Evolutionary conservation across 257 asterid species (phyloP).

Genomic region (Ophiorrhiza pumila): DNA sequence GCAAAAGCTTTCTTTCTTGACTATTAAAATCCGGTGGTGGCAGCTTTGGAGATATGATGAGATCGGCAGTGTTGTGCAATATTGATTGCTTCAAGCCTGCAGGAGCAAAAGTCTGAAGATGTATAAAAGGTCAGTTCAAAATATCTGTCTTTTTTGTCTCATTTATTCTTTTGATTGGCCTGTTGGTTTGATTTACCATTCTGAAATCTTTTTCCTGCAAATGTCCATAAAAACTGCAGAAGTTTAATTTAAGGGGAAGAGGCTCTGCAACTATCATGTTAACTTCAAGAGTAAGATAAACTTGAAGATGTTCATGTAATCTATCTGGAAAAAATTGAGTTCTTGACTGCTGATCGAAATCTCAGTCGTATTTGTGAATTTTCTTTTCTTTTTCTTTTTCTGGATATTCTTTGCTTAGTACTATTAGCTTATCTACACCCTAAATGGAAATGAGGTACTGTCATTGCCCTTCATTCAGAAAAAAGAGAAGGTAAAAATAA

Average conservation of each 20-base stretch:
- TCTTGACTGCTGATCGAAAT: not conserved
- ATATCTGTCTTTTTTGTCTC: not conserved
- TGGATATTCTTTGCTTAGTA: not conserved
- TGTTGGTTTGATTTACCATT: not conserved
- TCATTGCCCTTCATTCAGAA: not conserved
- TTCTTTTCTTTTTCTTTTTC: not conserved
- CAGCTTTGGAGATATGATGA: conserved; percentile 95
- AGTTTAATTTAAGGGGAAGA: not conserved
- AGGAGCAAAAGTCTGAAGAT: conserved; percentile 60
- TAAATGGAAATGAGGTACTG: not conserved
- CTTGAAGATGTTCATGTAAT: not conserved
- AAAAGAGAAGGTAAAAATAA: not conserved
- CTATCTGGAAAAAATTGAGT: not conserved
- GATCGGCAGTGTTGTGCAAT: conserved; percentile 92
- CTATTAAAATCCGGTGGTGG: conserved; percentile 42
- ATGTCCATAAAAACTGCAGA: not conserved
- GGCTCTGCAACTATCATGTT: no score
- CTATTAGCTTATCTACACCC: not conserved
- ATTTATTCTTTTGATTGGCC: not conserved
- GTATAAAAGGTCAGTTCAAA: conserved; percentile 36
- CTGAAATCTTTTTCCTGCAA: not conserved
- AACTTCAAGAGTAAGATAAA: no score
- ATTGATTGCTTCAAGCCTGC: conserved; percentile 92
- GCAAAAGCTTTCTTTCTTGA: conserved; percentile 26
- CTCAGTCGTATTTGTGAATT: not conserved